Evolutionary conservation across 805 yeast genomes (phyloP).

Genomic region (Kregervanrija pseudodelftensis): DNA sequence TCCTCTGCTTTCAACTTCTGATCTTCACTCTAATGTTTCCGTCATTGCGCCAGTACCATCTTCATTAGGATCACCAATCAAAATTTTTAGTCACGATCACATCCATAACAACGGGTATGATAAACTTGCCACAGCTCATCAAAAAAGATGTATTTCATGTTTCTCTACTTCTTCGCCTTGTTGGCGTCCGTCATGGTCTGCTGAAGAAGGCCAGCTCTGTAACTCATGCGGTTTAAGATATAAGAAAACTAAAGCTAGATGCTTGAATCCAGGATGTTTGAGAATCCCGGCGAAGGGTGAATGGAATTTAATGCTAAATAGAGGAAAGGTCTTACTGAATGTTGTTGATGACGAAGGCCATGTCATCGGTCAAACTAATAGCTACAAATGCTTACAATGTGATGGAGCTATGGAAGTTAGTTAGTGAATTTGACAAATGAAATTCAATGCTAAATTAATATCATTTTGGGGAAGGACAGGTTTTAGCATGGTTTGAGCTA

Average conservation of each 20-base stretch:
- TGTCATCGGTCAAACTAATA: conserved; percentile 10
- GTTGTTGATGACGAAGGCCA: conserved; percentile 5
- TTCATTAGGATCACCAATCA: neutral
- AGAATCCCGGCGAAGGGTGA: conserved; percentile 96
- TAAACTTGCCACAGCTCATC: neutral
- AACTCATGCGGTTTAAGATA: conserved; percentile 93
- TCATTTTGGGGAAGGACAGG: no score
- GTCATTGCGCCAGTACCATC: no score
- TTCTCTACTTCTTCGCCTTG: conserved; percentile 90
- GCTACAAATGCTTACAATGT: conserved; percentile 52
- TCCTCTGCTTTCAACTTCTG: no score
- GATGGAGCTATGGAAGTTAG: conserved; percentile 47
- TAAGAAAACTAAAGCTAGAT: conserved; percentile 89
- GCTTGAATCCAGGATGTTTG: conserved; percentile 66
- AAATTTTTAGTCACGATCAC: neutral
- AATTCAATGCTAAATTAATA: no score
- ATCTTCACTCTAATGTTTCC: no score
- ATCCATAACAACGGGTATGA: neutral
- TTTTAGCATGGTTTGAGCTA: conserved; percentile 13
- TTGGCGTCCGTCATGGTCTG: conserved; percentile 97
- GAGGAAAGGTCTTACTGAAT: conserved; percentile 40
- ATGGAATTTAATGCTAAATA: conserved; percentile 78
- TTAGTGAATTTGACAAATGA: conserved; percentile 5
- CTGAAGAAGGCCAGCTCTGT: conserved; percentile 88
- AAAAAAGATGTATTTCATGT: conserved; percentile 79